Conservation (phyloP, 2,329 filamentous ascomycete species). For the Ophiostoma pallidulum region DNA sequence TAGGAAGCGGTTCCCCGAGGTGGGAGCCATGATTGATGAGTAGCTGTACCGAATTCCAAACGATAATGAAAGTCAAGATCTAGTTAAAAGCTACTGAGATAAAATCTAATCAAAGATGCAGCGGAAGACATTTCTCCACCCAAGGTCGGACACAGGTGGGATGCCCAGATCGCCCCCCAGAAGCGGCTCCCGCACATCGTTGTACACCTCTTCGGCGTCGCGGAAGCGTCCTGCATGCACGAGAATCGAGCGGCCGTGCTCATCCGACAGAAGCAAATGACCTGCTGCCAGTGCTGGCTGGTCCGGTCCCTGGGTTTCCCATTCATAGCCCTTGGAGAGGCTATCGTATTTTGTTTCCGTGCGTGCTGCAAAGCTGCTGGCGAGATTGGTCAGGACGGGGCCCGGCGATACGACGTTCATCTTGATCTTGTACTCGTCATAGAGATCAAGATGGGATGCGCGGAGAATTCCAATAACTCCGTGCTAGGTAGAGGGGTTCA, state of each 20-base stretch:
- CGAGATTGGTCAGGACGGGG: not conserved
- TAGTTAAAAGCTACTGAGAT: too few species aligned
- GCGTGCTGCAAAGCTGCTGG: not conserved
- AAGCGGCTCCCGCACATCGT: not conserved
- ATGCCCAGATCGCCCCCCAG: not conserved
- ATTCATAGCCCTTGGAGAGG: not conserved
- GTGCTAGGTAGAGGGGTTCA: too few species aligned
- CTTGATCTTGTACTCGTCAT: constrained; percentile 2
- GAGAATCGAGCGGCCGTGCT: not conserved
- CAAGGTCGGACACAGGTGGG: not conserved
- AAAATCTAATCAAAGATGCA: not conserved
- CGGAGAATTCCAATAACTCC: not conserved
- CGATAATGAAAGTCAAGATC: too few species aligned
- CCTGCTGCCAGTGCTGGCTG: not conserved
- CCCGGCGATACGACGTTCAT: constrained; percentile 1
- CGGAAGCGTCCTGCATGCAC: not conserved
- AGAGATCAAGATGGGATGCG: not conserved
- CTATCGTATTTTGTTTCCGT: not conserved
- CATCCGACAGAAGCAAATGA: not conserved
- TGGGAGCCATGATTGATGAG: not conserved
- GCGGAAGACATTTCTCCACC: not conserved
- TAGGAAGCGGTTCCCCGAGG: not conserved
- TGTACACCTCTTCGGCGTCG: not conserved
- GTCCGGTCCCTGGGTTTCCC: not conserved
- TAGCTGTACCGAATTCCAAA: too few species aligned